Evolutionary conservation across 2,329 filamentous ascomycete genomes (phyloP).

Genomic region (Penicillium verrucosum): DNA sequence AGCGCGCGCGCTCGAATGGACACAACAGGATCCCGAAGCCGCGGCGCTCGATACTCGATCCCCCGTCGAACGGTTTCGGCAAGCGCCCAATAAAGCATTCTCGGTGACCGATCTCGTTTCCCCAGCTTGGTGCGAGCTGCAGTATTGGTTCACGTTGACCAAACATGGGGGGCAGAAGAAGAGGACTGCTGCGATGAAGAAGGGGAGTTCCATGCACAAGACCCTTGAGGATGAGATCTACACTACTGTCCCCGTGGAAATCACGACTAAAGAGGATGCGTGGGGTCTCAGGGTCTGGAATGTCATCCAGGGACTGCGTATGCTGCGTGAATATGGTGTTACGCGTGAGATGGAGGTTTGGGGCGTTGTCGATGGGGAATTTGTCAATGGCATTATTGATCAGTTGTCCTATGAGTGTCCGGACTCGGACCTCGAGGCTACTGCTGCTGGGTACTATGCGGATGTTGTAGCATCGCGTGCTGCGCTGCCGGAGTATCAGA

Average conservation of each 20-base stretch:
- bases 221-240: slow-evolving; percentile 83
- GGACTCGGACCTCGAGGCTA: slow-evolving; percentile 65
- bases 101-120: slow-evolving; percentile 85
- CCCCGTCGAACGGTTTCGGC: slow-evolving; percentile 75
- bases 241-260: slow-evolving; percentile 67
- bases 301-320: slow-evolving; percentile 77
- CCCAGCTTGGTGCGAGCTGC: slow-evolving; percentile 92
- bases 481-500: slow-evolving; percentile 44
- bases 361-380: slow-evolving; percentile 75
- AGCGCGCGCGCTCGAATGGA: slow-evolving; percentile 28
- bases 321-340: slow-evolving; percentile 65
- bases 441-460: slow-evolving; percentile 47
- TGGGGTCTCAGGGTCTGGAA: slow-evolving; percentile 89
- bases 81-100: slow-evolving; percentile 71
- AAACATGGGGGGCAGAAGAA: slow-evolving; percentile 75
- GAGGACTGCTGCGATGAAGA: slow-evolving; percentile 76
- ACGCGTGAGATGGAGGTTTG: slow-evolving; percentile 79
- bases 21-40: slow-evolving; percentile 12
- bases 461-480: slow-evolving; percentile 35
- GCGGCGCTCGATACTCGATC: slow-evolving; percentile 48
- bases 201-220: slow-evolving; percentile 75
- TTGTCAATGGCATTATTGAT: slow-evolving; percentile 89
- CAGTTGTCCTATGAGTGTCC: slow-evolving; percentile 75
- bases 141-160: slow-evolving; percentile 84
- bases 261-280: slow-evolving; percentile 72